Conservation (phyloP, 164 flowering plant species). For the Taxillus chinensis region DNA sequence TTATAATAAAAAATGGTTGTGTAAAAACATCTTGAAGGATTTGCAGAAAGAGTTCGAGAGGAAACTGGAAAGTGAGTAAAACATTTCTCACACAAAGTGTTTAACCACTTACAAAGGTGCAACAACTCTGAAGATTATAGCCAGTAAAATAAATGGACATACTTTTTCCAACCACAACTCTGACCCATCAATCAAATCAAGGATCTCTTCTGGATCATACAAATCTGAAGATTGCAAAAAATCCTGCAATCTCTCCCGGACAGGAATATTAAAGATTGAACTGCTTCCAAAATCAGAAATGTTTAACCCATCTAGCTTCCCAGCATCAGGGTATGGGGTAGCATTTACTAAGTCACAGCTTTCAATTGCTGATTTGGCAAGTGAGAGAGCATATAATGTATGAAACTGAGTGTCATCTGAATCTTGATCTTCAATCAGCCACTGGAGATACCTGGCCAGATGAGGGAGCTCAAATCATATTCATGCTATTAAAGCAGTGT, state of each 20-base stretch:
- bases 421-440: slow-evolving; percentile 96
- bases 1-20: no score
- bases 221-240: slow-evolving; percentile 85
- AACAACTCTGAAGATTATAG: no score
- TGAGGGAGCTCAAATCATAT: slow-evolving; percentile 2
- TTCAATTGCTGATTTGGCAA: slow-evolving; percentile 78
- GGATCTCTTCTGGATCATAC: slow-evolving; percentile 91
- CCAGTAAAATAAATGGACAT: not conserved
- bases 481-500: not conserved
- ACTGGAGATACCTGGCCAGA: slow-evolving; percentile 63
- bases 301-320: slow-evolving; percentile 11
- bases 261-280: slow-evolving; percentile 33
- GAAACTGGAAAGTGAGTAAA: not conserved
- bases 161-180: slow-evolving; percentile 98
- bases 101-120: no score
- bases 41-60: not conserved
- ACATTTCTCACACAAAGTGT: not conserved
- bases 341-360: slow-evolving; percentile 22
- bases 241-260: slow-evolving; percentile 73
- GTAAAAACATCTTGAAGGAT: not conserved
- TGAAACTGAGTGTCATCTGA: slow-evolving; percentile 65
- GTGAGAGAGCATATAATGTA: slow-evolving; percentile 82
- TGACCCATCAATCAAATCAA: slow-evolving; percentile 85
- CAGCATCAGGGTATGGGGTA: slow-evolving; percentile 14
- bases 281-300: slow-evolving; percentile 18